Evolutionary conservation across 129 eudicot genomes (phyloP).

Genomic region (Daucus carota): DH1_v3.0 NC_030387.2:27527501-27528000

Average conservation of each 20-base stretch:
- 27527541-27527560: conserved; percentile 64
- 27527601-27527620: conserved; percentile 88
- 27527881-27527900: background rate
- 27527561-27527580: conserved; percentile 64
- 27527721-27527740: conserved; percentile 76
- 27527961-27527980: background rate
- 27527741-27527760: conserved; percentile 39
- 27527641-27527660: conserved; percentile 75
- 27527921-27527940: background rate
- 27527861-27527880: background rate
- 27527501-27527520: conserved; percentile 99
- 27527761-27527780: background rate
- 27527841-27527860: conserved; percentile 1
- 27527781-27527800: background rate
- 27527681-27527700: conserved; percentile 74
- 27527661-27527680: conserved; percentile 67
- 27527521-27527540: conserved; percentile 96
- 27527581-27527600: conserved; percentile 62
- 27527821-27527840: background rate
- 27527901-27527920: background rate
- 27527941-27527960: background rate
- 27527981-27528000: conserved; percentile 3
- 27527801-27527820: background rate
- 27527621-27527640: conserved; percentile 66
- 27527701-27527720: conserved; percentile 74